A percentile compares a stretch with the other conserved stretches of the same genome.
phyloP scores from a whole-genome alignment of 2,329 filamentous ascomycete species.

The Diplodia sapinea region DNA sequence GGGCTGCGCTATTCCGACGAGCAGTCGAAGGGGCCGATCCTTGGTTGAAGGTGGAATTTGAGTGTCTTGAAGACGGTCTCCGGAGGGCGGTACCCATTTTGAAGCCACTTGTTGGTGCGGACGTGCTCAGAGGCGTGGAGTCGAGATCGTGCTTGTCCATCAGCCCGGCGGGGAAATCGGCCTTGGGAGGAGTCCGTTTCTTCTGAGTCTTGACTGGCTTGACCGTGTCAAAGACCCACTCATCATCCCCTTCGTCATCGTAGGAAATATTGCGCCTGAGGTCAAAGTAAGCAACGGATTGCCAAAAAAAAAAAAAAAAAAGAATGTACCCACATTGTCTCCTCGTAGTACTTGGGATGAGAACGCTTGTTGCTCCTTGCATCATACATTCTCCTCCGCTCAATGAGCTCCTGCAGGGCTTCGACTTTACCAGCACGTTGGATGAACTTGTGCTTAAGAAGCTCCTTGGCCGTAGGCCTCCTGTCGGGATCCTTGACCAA shows the following conservation, averaged over 20 bases:
- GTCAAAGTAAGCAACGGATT: conserved; percentile 12
- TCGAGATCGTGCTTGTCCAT: conserved; percentile 54
- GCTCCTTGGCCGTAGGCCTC: conserved; percentile 81
- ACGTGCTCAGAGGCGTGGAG: conserved; percentile 49
- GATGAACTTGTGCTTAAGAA: conserved; percentile 88
- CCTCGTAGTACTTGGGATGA: conserved; percentile 87
- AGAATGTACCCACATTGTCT: conserved; percentile 70
- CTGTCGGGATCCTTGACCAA: conserved; percentile 89
- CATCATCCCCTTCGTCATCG: conserved; percentile 70
- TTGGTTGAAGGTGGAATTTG: conserved; percentile 49
- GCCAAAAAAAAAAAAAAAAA: too few relatives aligned
- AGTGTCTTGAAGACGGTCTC: conserved; percentile 43
- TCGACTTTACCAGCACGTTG: conserved; percentile 86
- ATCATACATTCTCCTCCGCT: conserved; percentile 81
- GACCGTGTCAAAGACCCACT: conserved; percentile 96
- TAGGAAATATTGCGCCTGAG: conserved; percentile 66
- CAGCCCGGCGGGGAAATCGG: conserved; percentile 45
- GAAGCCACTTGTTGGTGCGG: conserved; percentile 43
- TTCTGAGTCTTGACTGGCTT: conserved; percentile 65
- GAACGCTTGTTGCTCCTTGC: conserved; percentile 68
- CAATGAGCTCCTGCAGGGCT: conserved; percentile 83
- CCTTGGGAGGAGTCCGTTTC: conserved; percentile 52
- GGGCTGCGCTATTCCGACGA: conserved; percentile 55
- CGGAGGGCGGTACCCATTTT: conserved; percentile 39
- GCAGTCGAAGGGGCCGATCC: conserved; percentile 52